Evolutionary conservation across 164 flowering plant species (phyloP), one percentile per base, ranked within the genome.

Genomic region (Buxus sempervirens): DNA sequence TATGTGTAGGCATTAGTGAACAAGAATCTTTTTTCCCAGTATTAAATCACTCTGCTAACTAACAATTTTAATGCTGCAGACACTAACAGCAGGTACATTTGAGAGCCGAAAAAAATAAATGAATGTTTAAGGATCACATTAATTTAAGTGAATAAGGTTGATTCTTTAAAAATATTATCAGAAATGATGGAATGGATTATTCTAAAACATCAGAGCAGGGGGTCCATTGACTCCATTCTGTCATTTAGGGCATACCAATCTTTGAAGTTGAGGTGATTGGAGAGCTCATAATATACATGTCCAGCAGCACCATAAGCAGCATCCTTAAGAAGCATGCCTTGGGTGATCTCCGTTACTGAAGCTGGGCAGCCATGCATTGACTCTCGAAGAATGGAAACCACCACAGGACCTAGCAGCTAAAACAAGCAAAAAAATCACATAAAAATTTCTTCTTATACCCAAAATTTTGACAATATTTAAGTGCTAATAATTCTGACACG

Each of bases 301-400:
- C 97, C 98, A 65, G 93, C 89, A 74, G 98, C 96, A 73, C 90
- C 89, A 84, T 93, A 96, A 63, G 97, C 96, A 82, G 98, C 99
- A 81, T 93, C 99, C 77, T 96, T 95, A 16, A 90, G 95, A 69
- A 95, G 96, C 84, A 95, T 80, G 21, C 82, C 86, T n/a, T 86
- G 83, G 71, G 90, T 87, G 22, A 95, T 85, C 76, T 90, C 91
- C 74, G 84, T 83, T 60, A 83, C 90, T 25, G 88, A 81, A 74
- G 87, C 64, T 67, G 98, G 86, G 71, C 95, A 90, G 61, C 88
- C 86, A 80, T 73, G 83, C 98, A 93, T 90, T 67, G 98, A 91
- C 66, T 95, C 99, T 78, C 86, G 88, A 76, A 95, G 97, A 73
- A 90, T 88, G 36, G 98, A 87, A 72, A 95, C 93, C 65, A 95